A percentile compares a stretch with the other conserved stretches of the same genome.
phyloP scores from a whole-genome alignment of 73 alveolate genomes.

The Paramecium caudatum region DNA sequence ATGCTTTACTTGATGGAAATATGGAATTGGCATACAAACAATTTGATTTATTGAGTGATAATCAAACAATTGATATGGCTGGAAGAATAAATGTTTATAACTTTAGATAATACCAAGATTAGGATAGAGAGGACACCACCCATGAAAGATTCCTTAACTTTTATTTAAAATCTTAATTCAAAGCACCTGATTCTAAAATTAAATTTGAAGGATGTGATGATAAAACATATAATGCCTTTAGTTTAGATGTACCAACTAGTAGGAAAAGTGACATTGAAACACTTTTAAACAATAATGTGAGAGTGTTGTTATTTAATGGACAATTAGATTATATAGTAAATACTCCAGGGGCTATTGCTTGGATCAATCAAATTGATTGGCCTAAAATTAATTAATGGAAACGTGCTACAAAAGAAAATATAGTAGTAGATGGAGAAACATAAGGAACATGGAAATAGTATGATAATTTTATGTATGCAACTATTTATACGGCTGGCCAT shows the following conservation, averaged over 20 bases:
- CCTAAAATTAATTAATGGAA: constrained; percentile 68
- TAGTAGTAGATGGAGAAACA: constrained; percentile 10
- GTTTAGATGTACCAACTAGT: constrained; percentile 13
- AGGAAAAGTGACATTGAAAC: not conserved
- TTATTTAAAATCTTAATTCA: not conserved
- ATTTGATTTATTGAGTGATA: constrained; percentile 29
- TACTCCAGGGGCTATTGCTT: constrained; percentile 81
- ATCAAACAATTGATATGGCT: not conserved
- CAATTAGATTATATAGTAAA: constrained; percentile 62
- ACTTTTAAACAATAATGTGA: not conserved
- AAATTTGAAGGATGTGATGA: constrained; percentile 22
- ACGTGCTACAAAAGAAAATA: constrained; percentile 66
- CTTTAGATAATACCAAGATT: constrained; percentile 20
- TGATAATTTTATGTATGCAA: constrained; percentile 73
- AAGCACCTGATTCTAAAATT: not conserved
- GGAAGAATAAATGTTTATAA: constrained; percentile 56
- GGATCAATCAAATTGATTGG: constrained; percentile 82
- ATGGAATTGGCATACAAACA: not conserved
- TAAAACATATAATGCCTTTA: constrained; percentile 14
- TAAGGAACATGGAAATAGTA: constrained; percentile 62
- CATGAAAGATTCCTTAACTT: constrained; percentile 28
- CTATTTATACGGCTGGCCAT: constrained; percentile 93
- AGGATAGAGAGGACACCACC: not conserved
- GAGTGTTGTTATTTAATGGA: constrained; percentile 59
- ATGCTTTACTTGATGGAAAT: constrained; percentile 2